These are phyloP conservation scores for Oryza punctata DNA, from an alignment of 176 grass and related monocot species.

Conservation along the genomic window DNA sequence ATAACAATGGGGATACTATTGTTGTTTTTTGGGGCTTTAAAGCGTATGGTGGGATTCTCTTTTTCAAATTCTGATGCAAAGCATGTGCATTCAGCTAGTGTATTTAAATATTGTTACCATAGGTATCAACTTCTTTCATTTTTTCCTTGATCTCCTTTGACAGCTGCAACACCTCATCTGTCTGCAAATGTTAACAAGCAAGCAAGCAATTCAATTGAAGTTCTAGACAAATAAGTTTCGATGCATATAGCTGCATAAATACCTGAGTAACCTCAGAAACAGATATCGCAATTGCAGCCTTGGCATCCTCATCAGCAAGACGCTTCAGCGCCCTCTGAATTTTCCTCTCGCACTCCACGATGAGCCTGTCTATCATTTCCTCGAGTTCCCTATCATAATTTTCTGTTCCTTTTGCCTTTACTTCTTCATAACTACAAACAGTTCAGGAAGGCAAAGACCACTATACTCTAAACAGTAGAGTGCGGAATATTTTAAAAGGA, in stretches of 20 bases:
- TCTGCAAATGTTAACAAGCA: conserved; percentile 48
- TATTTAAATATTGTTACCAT: conserved; percentile 53
- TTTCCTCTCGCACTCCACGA: conserved; percentile 95
- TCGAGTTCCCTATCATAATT: conserved; percentile 89
- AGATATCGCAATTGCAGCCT: conserved; percentile 93
- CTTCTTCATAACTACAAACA: conserved; percentile 82
- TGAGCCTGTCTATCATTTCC: conserved; percentile 90
- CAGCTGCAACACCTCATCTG: conserved; percentile 62
- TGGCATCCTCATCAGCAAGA: conserved; percentile 83
- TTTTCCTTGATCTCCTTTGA: conserved; percentile 95
- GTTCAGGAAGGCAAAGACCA: conserved; percentile 56
- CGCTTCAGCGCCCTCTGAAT: conserved; percentile 97
- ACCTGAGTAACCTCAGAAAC: conserved; percentile 95
- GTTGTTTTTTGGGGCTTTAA: too few species aligned
- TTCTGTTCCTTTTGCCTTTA: conserved; percentile 58
- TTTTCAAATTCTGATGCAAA: too few species aligned
- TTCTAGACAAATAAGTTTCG: neutral
- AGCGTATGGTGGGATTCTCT: too few species aligned
- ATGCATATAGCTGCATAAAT: neutral
- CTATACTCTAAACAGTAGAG: neutral
- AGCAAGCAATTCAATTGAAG: conserved; percentile 22
- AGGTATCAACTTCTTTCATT: conserved; percentile 76
- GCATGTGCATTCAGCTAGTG: too few species aligned
- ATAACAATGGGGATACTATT: too few species aligned
- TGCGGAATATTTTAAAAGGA: neutral